Percentiles rank a stretch among this genome's conserved stretches.
phyloP scores from a whole-genome alignment of 73 alveolate species.

The Paramecium sexaurelia region DNA sequence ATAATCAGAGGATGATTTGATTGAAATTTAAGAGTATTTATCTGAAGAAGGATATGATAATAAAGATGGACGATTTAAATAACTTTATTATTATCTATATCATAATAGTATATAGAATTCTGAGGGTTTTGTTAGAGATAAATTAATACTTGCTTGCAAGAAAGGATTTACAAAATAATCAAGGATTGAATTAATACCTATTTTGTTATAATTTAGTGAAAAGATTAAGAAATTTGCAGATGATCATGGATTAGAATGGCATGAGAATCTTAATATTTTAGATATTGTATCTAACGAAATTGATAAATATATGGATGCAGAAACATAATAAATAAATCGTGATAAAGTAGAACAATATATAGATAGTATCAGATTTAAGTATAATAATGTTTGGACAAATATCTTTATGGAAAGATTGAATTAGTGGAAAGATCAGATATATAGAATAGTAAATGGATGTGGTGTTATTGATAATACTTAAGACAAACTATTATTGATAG shows the following conservation, averaged over 20 bases:
- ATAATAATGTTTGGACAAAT: background rate
- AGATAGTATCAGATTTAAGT: background rate
- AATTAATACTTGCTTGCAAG: background rate
- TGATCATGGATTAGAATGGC: constrained; percentile 1
- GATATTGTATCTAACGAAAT: background rate
- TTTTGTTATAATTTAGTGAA: background rate
- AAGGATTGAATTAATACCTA: background rate
- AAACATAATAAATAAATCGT: background rate
- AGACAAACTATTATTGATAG: background rate
- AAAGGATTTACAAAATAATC: background rate
- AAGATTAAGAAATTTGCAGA: background rate
- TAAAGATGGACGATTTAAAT: background rate
- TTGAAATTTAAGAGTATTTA: background rate
- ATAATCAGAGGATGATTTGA: constrained; percentile 6
- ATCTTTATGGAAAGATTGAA: background rate
- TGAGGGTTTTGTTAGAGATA: background rate
- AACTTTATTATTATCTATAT: background rate
- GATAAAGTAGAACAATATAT: background rate
- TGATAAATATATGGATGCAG: background rate
- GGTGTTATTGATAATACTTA: background rate
- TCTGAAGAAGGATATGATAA: background rate
- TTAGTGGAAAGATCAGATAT: background rate
- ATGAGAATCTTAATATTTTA: background rate
- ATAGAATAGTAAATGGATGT: constrained; percentile 32
- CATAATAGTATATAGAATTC: background rate